Evolutionary conservation across 768 basidiomycete genomes (phyloP), one percentile per base, ranked within the genome.

Genomic region (Russula griseocarnosa): DNA sequence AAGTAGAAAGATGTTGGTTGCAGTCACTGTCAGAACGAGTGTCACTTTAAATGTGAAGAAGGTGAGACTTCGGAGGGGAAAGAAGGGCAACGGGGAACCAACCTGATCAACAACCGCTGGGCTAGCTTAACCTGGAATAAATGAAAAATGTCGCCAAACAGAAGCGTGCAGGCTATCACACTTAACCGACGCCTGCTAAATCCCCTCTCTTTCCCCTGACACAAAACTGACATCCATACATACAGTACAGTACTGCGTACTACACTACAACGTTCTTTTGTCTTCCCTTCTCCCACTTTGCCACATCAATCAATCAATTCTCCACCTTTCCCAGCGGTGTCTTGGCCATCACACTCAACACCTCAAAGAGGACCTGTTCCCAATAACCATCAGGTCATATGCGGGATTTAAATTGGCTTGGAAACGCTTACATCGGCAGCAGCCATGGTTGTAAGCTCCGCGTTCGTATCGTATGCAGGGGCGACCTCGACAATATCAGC

Each of bases 401-500:
- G 18, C 34, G 8, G 7, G 5, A 9, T 11, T 18, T 8, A 20
- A 1, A 28, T 28, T n/a, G n/a, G 13, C 22, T 14, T n/a, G 53
- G 36, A 47, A 47, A 18, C 6, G 76, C 82, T 72, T 71, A 82
- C 79, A 67, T 86, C 83, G 0, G 84, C 84, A 28, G 85, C 85
- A 2, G 83, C 83, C 78, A 86, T 82, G 13, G 83, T 82, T 4
- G 85, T 86, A 59, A 83, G 76, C 69, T 86, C 85, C 16, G 83
- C 85, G 62, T 83, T 84, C 10, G 79, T 80, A 64, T 90, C 90
- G 70, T 92, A 90, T 7, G 90, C 88, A 18, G 90, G 91, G 1
- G 88, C 86, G 26, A 92, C 91, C 71, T 93, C 91, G 52, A 93
- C 91, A 50, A 93, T 83, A 71, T 93, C 91, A 10, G 86, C 88